Evolutionary conservation across 768 basidiomycete species (phyloP).

Genomic region (Hortiboletus flavorubellus): DNA sequence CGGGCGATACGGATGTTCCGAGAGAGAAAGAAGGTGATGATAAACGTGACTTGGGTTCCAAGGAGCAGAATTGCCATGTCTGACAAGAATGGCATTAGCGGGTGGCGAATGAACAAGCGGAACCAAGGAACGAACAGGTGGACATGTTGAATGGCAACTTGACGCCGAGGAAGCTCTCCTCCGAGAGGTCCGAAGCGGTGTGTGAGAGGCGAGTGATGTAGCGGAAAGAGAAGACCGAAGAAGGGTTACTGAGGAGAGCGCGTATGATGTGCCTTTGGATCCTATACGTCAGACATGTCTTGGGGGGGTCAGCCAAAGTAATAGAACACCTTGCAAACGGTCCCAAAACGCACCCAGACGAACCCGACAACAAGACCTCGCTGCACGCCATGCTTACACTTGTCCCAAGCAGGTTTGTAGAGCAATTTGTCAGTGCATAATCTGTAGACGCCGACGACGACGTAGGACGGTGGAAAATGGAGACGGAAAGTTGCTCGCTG

Average conservation of each 20-base stretch:
- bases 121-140: conserved; percentile 49
- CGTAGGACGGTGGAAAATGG: conserved; percentile 78
- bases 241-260: conserved; percentile 21
- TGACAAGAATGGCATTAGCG: conserved; percentile 26
- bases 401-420: conserved; percentile 77
- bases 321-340: not conserved
- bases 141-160: conserved; percentile 63
- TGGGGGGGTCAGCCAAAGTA: conserved; percentile 1
- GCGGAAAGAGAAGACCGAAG: conserved; percentile 26
- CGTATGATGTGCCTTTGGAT: conserved; percentile 67
- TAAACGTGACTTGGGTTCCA: conserved; percentile 67
- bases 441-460: conserved; percentile 80
- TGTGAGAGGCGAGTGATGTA: conserved; percentile 27
- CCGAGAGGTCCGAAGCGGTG: conserved; percentile 29
- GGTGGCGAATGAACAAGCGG: not conserved
- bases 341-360: conserved; percentile 53
- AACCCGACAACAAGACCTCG: conserved; percentile 68
- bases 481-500: conserved; percentile 58
- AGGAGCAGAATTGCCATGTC: conserved; percentile 75
- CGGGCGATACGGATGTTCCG: conserved; percentile 80
- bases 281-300: conserved; percentile 69
- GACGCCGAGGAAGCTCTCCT: conserved; percentile 62
- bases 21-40: conserved; percentile 80
- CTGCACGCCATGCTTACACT: conserved; percentile 72
- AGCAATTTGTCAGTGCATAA: conserved; percentile 70